Evolutionary conservation across 495 filamentous ascomycete species (phyloP), one percentile per base, ranked within the genome.

Genomic region (Evernia prunastri): DNA sequence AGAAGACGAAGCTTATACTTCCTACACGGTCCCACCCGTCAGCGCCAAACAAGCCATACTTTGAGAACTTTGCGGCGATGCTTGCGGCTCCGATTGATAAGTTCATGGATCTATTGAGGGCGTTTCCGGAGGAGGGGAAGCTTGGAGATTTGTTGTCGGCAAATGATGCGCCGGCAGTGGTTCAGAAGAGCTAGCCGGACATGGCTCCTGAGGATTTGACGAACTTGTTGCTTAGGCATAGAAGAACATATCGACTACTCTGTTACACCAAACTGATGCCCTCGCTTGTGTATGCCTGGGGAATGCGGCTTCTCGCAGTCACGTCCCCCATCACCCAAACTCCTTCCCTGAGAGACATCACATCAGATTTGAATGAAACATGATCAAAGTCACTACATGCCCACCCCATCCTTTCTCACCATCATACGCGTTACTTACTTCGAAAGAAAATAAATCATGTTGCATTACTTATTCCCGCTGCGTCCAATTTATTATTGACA

Each of bases 1-100:
- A 65, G 59, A 40, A 63, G 35, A 68, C 59, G 1, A 68, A 63
- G 66, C 61, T 68, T 63, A 73, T 62, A 58, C 64, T 63, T 65
- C 58, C 74, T 2, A 74, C 68, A 23, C 63, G 70, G 39, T 72
- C 67, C 35, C 75, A 76, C 61, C 74, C 73, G 4, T 67, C 29
- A 39, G 80, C 78, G 9, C 80, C 78, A 9, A 76, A 83, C 57
- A 77, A 75, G 61, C 80, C 79, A 7, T 79, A 78, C 1, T 82
- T 78, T 62, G 82, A 82, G 73, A 82, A 77, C 7, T 78, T 71
- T 0, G 77, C 68, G 15, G 80, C 77, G 10, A 63, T 84, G 66
- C 45, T 84, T 72, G 70, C 78, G 15, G 76, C 81, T 43, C 82
- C 79, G 10, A 59, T 84, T n/a, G 82, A 84, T 67, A 79, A 78